Conservation (phyloP, 306 rosid genomes). For the Cicer judaicum region DNA sequence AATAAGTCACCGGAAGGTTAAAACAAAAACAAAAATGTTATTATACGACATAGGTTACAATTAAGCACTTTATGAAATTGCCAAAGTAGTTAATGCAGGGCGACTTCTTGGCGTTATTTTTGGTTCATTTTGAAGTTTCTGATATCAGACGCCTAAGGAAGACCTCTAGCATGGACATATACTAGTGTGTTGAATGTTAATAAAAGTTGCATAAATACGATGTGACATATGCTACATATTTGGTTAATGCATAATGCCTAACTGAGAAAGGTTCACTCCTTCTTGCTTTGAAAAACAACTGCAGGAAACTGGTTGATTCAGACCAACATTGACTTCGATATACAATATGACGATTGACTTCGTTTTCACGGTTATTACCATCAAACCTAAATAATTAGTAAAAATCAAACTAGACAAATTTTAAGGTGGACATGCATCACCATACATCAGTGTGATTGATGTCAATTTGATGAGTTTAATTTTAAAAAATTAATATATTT, state of each 20-base stretch:
- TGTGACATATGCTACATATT: not conserved
- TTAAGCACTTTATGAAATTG: too few species aligned
- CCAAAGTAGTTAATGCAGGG: too few species aligned
- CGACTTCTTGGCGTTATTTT: not conserved
- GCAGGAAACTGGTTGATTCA: not conserved
- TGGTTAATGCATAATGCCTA: not conserved
- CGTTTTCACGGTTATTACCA: not conserved
- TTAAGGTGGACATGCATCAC: too few species aligned
- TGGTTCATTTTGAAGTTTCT: not conserved
- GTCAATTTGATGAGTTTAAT: too few species aligned
- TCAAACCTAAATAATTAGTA: not conserved
- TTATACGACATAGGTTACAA: too few species aligned
- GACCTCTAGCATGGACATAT: not conserved
- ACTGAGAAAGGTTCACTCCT: not conserved
- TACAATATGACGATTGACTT: slow-evolving; percentile 1
- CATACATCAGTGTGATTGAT: too few species aligned
- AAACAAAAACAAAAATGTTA: too few species aligned
- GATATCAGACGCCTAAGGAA: not conserved
- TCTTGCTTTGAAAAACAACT: not conserved
- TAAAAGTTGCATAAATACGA: not conserved
- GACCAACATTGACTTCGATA: slow-evolving; percentile 3
- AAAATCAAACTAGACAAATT: too few species aligned
- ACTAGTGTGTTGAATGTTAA: not conserved
- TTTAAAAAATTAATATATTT: too few species aligned
- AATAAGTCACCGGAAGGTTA: too few species aligned